Evolutionary conservation across 176 grass and related monocot genomes (phyloP).

Genomic region (Oropetium thomaeum): DNA sequence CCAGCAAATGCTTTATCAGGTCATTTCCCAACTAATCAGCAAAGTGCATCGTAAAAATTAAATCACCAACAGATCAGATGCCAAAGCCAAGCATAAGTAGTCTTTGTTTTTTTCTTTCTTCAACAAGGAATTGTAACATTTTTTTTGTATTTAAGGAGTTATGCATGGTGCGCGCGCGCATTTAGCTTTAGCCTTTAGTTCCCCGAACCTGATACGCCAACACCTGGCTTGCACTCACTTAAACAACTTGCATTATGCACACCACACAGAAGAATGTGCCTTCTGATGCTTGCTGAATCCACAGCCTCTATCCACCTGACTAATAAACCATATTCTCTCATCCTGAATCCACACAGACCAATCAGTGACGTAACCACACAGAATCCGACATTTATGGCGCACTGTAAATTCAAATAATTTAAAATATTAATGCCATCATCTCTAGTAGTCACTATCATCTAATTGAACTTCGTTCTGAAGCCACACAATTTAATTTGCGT

Average conservation of each 20-base stretch:
- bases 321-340: slow-evolving; percentile 24
- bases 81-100: too few species aligned
- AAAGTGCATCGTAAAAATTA: too few species aligned
- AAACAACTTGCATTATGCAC: slow-evolving; percentile 34
- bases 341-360: neutral
- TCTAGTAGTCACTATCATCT: neutral
- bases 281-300: neutral
- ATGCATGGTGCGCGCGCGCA: neutral
- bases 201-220: neutral
- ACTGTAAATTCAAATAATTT: too few species aligned
- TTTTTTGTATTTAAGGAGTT: neutral
- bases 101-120: too few species aligned
- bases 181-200: neutral
- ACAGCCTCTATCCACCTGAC: slow-evolving; percentile 11
- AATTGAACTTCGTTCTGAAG: neutral
- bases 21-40: too few species aligned
- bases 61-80: too few species aligned
- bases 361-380: too few species aligned
- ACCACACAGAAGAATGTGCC: neutral
- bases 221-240: slow-evolving; percentile 4
- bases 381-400: too few species aligned
- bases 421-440: too few species aligned
- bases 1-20: too few species aligned
- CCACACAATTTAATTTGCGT: neutral
- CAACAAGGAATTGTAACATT: too few species aligned